A percentile compares a stretch with the other conserved stretches of the same genome.
Evolutionary conservation across 2,329 filamentous ascomycete genomes (phyloP).

Genomic region (Zasmidium citrigriseum): DNA sequence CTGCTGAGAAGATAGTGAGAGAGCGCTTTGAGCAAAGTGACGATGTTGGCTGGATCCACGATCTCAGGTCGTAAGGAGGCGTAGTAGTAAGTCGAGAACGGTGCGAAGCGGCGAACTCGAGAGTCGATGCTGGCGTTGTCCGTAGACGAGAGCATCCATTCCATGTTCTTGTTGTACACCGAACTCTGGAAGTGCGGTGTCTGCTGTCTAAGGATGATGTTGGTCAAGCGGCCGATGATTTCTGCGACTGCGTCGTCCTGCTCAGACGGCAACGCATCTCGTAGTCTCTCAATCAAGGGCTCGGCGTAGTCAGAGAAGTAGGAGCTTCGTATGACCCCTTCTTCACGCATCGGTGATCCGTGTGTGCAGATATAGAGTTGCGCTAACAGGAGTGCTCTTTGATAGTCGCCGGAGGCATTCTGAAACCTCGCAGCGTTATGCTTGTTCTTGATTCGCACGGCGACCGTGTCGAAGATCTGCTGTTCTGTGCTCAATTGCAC

Average conservation of each 20-base stretch:
- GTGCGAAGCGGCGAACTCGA: slow-evolving; percentile 17
- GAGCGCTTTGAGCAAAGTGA: slow-evolving; percentile 27
- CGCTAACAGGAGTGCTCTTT: slow-evolving; percentile 61
- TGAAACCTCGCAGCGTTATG: slow-evolving; percentile 58
- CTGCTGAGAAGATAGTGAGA: slow-evolving; percentile 21
- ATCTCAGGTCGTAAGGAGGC: slow-evolving; percentile 34
- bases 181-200: slow-evolving; percentile 47
- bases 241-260: slow-evolving; percentile 57
- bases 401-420: slow-evolving; percentile 54
- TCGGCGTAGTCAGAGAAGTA: slow-evolving; percentile 52
- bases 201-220: slow-evolving; percentile 59
- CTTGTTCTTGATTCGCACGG: slow-evolving; percentile 65
- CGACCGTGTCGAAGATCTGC: slow-evolving; percentile 64
- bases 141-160: slow-evolving; percentile 29
- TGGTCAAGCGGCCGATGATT: slow-evolving; percentile 61
- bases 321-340: slow-evolving; percentile 37
- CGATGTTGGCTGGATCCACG: slow-evolving; percentile 28
- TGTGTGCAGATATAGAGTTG: slow-evolving; percentile 62
- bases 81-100: slow-evolving; percentile 35
- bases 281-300: slow-evolving; percentile 42
- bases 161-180: slow-evolving; percentile 31
- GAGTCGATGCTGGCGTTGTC: slow-evolving; percentile 7
- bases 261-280: slow-evolving; percentile 35
- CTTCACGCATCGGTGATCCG: slow-evolving; percentile 50
- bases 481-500: slow-evolving; percentile 65